Evolutionary conservation across 2,329 filamentous ascomycete species (phyloP).

Genomic region (Cladosporium velox): DNA sequence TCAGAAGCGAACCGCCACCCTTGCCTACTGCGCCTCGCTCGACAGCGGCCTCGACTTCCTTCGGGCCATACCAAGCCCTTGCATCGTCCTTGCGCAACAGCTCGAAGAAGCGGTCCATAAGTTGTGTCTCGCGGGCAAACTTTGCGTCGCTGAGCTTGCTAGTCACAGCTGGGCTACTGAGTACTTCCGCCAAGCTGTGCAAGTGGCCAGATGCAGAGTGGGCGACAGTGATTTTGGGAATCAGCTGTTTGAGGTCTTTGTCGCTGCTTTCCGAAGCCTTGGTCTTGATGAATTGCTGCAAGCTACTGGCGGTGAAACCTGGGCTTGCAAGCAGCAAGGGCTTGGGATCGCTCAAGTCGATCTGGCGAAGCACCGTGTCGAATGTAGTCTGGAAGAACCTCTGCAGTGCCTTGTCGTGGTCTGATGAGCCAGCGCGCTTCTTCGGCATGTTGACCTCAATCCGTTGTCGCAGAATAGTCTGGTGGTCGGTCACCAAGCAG

Average conservation of each 20-base stretch:
- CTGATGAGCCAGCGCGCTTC: constrained; percentile 64
- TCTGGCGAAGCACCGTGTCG: constrained; percentile 71
- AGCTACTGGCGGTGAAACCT: constrained; percentile 80
- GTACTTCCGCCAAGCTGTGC: constrained; percentile 82
- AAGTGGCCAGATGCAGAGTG: constrained; percentile 84
- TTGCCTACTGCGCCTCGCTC: constrained; percentile 84
- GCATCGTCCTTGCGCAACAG: constrained; percentile 81
- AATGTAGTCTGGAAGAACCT: constrained; percentile 79
- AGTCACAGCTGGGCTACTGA: constrained; percentile 77
- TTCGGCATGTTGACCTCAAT: constrained; percentile 68
- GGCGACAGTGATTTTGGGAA: constrained; percentile 69
- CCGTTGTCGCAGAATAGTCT: constrained; percentile 71
- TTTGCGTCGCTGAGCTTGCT: constrained; percentile 81
- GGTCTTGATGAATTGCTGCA: constrained; percentile 71
- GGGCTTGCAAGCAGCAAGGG: constrained; percentile 85
- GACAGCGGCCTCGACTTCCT: constrained; percentile 79
- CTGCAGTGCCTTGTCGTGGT: constrained; percentile 59
- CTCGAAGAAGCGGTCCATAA: constrained; percentile 82
- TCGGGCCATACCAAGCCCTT: constrained; percentile 84
- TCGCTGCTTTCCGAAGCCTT: constrained; percentile 67
- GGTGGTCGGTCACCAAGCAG: constrained; percentile 77
- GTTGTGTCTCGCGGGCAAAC: constrained; percentile 77
- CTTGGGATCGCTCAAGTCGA: constrained; percentile 70
- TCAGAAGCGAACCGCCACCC: constrained; percentile 79
- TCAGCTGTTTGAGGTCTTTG: constrained; percentile 66